Evolutionary conservation across 148 eudicot genomes (phyloP), one percentile per base, ranked within the genome.

Genomic region (Vaccinium vitisidaea): DNA sequence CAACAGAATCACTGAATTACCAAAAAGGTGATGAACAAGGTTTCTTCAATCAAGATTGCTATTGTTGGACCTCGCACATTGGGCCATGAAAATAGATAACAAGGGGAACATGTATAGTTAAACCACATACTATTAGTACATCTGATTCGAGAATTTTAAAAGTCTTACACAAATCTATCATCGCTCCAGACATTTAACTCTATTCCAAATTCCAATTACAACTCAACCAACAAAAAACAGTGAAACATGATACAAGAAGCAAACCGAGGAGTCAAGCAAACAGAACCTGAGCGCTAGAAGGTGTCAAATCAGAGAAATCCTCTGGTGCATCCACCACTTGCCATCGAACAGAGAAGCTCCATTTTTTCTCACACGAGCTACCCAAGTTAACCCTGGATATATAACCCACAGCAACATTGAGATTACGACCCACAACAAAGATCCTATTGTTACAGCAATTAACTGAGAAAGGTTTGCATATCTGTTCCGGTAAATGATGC

Each of bases 391-490:
- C 65, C 85, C 89, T 89, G 43, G 82, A n/a, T 50, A 97, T 87
- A 86, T 88, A 79, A 39, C 98, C 99, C 75, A 94, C 94, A 1
- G 98, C 99, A 27, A 97, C 92, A 84, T 95, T 93, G 84, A 97
- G 95, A 76, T 91, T 87, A 8, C 96, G 91, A 53, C 99, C 99
- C 59, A 95, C 94, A 76, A 97, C 98, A 83, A 88, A 90, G 48
- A 97, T 94, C 86, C 86, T 90, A 50, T 80, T 84, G 32, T 89
- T 92, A 52, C 85, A 89, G 21, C 96, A 90, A 78, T 86, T 93
- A 23, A 94, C 98, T 0, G 93, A 88, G 74, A 97, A 95, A 23
- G 99, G 99, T 83, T 97, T 97, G 85, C 98, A 97, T 87, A 97
- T 94, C 86, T 94, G 93, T 82, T 94, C 98, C 0, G 99, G 99